Conservation (phyloP, 1,284 basidiomycete species). For the Ceratobasidium sp. region DNA sequence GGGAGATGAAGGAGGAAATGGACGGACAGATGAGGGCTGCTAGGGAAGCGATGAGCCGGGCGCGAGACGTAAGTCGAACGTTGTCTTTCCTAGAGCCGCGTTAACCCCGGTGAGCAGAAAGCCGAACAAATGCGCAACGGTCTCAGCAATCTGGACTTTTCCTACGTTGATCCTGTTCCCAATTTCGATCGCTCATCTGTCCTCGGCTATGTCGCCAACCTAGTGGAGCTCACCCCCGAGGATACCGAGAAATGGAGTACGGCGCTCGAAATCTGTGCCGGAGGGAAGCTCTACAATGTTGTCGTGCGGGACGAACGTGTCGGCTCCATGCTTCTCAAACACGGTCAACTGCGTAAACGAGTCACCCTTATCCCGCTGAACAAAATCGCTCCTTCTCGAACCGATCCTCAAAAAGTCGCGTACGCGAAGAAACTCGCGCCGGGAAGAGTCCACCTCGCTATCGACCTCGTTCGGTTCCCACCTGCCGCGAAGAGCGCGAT, state of each 20-base stretch:
- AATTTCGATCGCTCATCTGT: conserved; percentile 88
- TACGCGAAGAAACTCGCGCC: conserved; percentile 79
- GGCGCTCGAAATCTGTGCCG: conserved; percentile 93
- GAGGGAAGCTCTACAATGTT: conserved; percentile 91
- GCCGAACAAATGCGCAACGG: conserved; percentile 75
- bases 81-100: conserved; percentile 13
- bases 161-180: conserved; percentile 78
- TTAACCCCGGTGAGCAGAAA: conserved; percentile 54
- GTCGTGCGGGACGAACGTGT: conserved; percentile 91
- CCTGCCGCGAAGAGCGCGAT: conserved; percentile 88
- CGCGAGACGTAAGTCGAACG: conserved; percentile 66
- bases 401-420: conserved; percentile 64
- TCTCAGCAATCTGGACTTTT: conserved; percentile 81
- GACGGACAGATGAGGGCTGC: conserved; percentile 65
- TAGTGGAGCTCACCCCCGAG: conserved; percentile 72
- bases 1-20: conserved; percentile 71
- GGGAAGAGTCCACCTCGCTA: conserved; percentile 83
- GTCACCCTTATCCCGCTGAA: conserved; percentile 95
- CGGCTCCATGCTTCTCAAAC: conserved; percentile 83
- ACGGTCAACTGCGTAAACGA: conserved; percentile 85
- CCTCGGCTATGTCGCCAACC: conserved; percentile 90
- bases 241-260: conserved; percentile 80
- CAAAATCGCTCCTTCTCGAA: conserved; percentile 65
- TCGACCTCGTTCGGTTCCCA: conserved; percentile 87
- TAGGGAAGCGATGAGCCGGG: conserved; percentile 61